Conservation (phyloP, 257 asterid genomes). For the Forsythia viridissima region DNA sequence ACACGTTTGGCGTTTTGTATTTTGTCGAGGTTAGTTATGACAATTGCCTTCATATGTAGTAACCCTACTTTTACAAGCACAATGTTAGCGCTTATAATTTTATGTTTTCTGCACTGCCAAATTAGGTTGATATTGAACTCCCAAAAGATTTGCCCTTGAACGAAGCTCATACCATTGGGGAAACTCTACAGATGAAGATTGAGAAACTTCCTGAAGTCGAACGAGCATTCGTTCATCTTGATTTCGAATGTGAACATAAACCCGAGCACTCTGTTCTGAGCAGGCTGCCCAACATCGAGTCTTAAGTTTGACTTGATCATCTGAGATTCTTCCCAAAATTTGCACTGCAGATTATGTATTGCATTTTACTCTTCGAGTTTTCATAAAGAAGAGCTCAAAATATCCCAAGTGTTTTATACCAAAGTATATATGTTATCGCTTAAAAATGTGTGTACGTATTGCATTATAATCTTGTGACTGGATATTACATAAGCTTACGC, state of each 20-base stretch:
- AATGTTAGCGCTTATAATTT: not conserved
- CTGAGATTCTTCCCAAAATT: not conserved
- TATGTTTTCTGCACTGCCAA: conserved; percentile 1
- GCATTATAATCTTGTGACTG: too few relatives aligned
- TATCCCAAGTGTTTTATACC: too few relatives aligned
- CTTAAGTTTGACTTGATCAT: conserved; percentile 28
- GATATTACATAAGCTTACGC: too few relatives aligned
- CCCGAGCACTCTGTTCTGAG: conserved; percentile 84
- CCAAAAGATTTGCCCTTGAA: conserved; percentile 81
- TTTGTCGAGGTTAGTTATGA: conserved; percentile 79
- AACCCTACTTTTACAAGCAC: not conserved
- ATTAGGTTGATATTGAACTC: conserved; percentile 85
- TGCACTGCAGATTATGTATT: not conserved
- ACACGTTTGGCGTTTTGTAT: conserved; percentile 86
- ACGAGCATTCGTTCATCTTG: conserved; percentile 89
- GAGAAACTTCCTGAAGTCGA: conserved; percentile 92
- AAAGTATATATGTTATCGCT: too few relatives aligned
- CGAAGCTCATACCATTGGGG: conserved; percentile 88
- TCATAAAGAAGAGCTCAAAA: not conserved
- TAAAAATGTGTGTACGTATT: too few relatives aligned
- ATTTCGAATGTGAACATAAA: conserved; percentile 80
- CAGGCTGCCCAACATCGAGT: conserved; percentile 72
- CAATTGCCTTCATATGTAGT: not conserved
- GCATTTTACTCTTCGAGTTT: not conserved
- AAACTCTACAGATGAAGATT: conserved; percentile 69